Conservation (phyloP, 2,329 filamentous ascomycete genomes). For the Alternaria rosae region DNA sequence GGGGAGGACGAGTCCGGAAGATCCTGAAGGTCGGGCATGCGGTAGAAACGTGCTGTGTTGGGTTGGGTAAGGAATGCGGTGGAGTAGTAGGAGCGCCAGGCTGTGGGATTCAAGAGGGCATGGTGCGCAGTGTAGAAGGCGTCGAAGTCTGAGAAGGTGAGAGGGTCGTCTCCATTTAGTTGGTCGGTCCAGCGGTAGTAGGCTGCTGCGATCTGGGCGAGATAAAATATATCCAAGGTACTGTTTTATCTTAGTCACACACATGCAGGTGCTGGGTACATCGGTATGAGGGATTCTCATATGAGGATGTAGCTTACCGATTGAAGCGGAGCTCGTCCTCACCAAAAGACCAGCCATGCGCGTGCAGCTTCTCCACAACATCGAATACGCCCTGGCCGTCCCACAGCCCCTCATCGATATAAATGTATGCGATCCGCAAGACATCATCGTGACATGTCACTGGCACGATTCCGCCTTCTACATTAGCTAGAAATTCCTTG, state of each 20-base stretch:
- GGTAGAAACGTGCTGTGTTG: slow-evolving; percentile 7
- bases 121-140: neutral
- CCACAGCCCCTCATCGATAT: slow-evolving; percentile 1
- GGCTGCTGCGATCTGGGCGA: slow-evolving; percentile 8
- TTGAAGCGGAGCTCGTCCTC: slow-evolving; percentile 9
- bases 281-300: slow-evolving; percentile 4
- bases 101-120: neutral
- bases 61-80: slow-evolving; percentile 5
- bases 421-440: slow-evolving; percentile 3
- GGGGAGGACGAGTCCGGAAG: slow-evolving; percentile 5
- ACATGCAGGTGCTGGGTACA: neutral
- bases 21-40: slow-evolving; percentile 5
- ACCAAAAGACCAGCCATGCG: slow-evolving; percentile 12
- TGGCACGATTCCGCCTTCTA: slow-evolving; percentile 5
- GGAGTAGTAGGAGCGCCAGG: neutral
- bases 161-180: neutral
- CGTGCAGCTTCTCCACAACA: slow-evolving; percentile 11
- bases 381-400: slow-evolving; percentile 6
- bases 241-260: neutral
- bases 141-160: neutral
- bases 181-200: slow-evolving; percentile 6
- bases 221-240: slow-evolving; percentile 8
- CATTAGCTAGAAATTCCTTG: neutral
- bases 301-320: slow-evolving; percentile 10
- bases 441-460: slow-evolving; percentile 4